A percentile compares a stretch with the other conserved stretches of the same genome.
phyloP scores from a whole-genome alignment of 306 rosid species.

The Ochetophila trinervis region DNA sequence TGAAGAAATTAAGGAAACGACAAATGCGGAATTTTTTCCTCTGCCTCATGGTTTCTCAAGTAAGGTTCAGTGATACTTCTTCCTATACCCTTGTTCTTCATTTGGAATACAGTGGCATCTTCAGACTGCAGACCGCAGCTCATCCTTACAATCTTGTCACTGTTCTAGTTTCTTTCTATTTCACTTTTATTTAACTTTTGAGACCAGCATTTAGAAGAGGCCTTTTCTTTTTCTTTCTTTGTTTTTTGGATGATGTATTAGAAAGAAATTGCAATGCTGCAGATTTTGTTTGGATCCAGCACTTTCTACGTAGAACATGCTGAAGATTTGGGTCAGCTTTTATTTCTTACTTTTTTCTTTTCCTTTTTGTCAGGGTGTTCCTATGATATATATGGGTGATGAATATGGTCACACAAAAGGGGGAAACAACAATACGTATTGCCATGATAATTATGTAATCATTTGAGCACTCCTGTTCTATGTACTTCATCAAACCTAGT shows the following conservation, averaged over 20 bases:
- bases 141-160: neutral
- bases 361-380: constrained; percentile 73
- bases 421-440: constrained; percentile 95
- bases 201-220: too few species aligned
- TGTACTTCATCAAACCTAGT: constrained; percentile 12
- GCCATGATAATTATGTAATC: constrained; percentile 87
- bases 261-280: too few species aligned
- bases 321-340: constrained; percentile 8
- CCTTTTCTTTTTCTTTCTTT: too few species aligned
- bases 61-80: constrained; percentile 26
- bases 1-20: constrained; percentile 77
- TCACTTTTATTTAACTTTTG: too few species aligned
- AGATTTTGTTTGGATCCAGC: too few species aligned
- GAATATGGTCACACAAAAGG: constrained; percentile 98
- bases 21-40: constrained; percentile 89
- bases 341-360: constrained; percentile 3
- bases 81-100: neutral
- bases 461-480: constrained; percentile 27
- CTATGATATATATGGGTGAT: constrained; percentile 93
- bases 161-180: too few species aligned
- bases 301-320: constrained; percentile 11
- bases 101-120: neutral
- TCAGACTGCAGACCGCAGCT: too few species aligned
- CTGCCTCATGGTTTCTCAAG: constrained; percentile 95
- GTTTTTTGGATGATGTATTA: too few species aligned